These are phyloP conservation scores for Myriosclerotinia scirpicola DNA, from an alignment of 2,329 filamentous ascomycete genomes.

Conservation along the genomic window DNA sequence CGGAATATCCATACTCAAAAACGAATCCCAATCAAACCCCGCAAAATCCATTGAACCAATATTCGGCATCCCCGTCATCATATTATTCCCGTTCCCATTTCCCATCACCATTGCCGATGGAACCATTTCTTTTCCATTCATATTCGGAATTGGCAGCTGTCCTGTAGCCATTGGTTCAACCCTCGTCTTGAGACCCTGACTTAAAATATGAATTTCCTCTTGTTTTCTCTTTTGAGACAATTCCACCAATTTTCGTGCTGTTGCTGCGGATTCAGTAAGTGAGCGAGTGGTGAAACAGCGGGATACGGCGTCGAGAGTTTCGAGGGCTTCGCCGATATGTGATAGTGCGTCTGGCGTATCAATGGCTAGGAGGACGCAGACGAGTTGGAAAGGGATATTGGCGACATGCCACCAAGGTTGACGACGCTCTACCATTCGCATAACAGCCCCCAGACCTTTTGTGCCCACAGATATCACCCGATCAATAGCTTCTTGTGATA, in stretches of 20 bases:
- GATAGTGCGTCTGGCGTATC: conserved; percentile 29
- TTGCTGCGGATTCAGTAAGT: conserved; percentile 31
- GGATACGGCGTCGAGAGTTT: conserved; percentile 29
- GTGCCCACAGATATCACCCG: conserved; percentile 10
- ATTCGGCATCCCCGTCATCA: not conserved
- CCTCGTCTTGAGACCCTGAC: not conserved
- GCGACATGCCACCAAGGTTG: conserved; percentile 35
- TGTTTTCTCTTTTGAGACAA: conserved; percentile 28
- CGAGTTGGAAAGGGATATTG: conserved; percentile 30
- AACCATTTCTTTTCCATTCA: not conserved
- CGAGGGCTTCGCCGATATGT: conserved; percentile 29
- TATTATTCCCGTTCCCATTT: not conserved
- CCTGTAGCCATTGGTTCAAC: not conserved
- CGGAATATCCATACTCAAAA: conserved; percentile 23
- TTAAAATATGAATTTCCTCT: conserved; percentile 23
- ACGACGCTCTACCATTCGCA: conserved; percentile 23
- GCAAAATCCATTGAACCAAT: conserved; percentile 11
- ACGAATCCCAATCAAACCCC: conserved; percentile 21
- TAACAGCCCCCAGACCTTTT: conserved; percentile 27
- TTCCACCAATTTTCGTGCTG: conserved; percentile 31
- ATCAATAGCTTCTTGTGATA: conserved; percentile 10
- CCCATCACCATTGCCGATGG: conserved; percentile 9
- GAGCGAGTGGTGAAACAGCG: conserved; percentile 27
- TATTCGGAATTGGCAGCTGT: not conserved
- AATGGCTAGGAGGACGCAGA: conserved; percentile 32